These are phyloP conservation scores for Echium plantagineum DNA, from an alignment of 257 asterid genomes.

Conservation along the genomic window DNA sequence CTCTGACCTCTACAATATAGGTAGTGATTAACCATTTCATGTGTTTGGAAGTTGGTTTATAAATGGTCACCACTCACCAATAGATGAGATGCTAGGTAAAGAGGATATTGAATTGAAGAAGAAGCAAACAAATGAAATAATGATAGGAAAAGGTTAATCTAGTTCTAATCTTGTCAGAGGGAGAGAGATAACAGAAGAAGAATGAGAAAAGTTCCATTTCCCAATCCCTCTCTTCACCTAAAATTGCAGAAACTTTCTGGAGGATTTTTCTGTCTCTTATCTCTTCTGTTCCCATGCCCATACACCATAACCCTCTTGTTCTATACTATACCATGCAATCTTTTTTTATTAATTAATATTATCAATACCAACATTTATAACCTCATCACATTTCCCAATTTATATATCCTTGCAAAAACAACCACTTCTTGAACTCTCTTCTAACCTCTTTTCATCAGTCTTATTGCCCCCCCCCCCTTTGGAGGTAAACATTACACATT, in stretches of 20 bases:
- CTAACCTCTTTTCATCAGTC: conserved; percentile 12
- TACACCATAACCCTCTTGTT: conserved; percentile 18
- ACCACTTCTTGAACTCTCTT: conserved; percentile 19
- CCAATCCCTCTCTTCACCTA: conserved; percentile 32
- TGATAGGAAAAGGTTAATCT: background rate
- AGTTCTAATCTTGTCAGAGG: background rate
- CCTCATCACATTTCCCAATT: conserved; percentile 30
- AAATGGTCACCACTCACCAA: too few species aligned
- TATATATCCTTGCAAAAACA: conserved; percentile 9
- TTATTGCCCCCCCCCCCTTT: background rate
- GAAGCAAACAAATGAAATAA: too few species aligned
- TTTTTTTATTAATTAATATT: conserved; percentile 23
- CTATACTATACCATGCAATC: conserved; percentile 28
- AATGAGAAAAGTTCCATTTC: background rate
- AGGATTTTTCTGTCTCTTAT: conserved; percentile 8
- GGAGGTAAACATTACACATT: background rate
- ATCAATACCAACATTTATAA: conserved; percentile 5
- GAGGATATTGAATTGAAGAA: background rate
- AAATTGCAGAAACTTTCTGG: conserved; percentile 24
- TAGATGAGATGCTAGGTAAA: too few species aligned
- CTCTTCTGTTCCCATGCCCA: conserved; percentile 48
- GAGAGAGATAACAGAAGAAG: background rate
- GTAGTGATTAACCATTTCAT: too few species aligned
- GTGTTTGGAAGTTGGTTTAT: too few species aligned
- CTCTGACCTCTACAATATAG: too few species aligned